Base-by-base conservation (phyloP, 371 early-diverging fungal genomes). In the Syncephalastrum monosporum region DNA sequence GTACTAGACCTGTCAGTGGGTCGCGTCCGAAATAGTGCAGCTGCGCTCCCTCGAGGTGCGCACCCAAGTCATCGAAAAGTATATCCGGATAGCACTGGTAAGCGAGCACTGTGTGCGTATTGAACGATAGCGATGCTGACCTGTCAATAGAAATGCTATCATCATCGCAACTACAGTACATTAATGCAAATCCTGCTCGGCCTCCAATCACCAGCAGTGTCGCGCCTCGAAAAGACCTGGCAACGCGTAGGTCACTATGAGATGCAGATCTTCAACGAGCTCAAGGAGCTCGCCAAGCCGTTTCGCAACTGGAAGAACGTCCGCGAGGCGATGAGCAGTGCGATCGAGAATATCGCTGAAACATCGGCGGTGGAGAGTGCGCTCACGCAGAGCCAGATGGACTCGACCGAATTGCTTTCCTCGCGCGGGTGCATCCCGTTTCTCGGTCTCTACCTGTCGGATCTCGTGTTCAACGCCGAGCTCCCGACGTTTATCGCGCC, bases 391-490 rank as follows among this genome's bases (percentile, higher is more conserved):
- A 69, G 66, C 16, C 53, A 53, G 5, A 27, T 41, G 19, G 61
- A 72, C 43, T 52, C 57, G 3, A 58, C 57, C 25, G 49, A 53
- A 8, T 15, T 52, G 17, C 13, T 49, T 25, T 45, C 21, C 43
- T 50, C 46, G 1, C 51, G 56, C 23, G 85, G 85, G 3, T 76
- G 82, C 53, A 81, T 86, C 24, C 85, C 83, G 0, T 84, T 85
- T 60, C 60, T 85, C 14, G 84, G 80, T 3, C 67, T 88, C 2
- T 88, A 84, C 62, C 61, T 88, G 10, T 85, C 86, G 1, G 89
- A 89, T 61, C 71, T 89, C 21, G 70, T 85, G 2, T 85, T 77
- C 64, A 82, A 86, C 56, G 74, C 83, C 4, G 87, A 88, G 57
- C 55, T 83, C 4, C 83, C 86, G 1, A 81, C 84, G 3, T 82